A percentile compares a stretch with the other conserved stretches of the same genome.
phyloP scores from a whole-genome alignment of 208 protist species.

The Cochliopodium minus region DNA sequence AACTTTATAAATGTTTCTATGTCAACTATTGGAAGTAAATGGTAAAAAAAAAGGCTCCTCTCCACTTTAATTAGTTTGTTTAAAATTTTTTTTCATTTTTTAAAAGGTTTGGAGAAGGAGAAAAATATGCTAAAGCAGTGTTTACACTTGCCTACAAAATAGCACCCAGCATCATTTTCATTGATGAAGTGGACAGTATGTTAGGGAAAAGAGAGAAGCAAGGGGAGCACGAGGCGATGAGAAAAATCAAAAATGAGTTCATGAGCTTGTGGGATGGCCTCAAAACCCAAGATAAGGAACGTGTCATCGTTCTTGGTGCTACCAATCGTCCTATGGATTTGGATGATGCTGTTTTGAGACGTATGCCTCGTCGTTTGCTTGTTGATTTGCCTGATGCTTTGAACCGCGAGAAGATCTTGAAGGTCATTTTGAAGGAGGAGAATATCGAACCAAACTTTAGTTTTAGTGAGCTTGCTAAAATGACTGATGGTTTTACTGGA shows the following conservation, averaged over 20 bases:
- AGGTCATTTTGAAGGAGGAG: too few species aligned
- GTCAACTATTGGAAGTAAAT: constrained; percentile 11
- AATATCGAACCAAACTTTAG: too few species aligned
- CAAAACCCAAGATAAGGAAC: constrained; percentile 17
- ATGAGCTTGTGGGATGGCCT: constrained; percentile 69
- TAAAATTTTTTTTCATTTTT: constrained; percentile 9
- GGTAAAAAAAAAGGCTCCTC: too few species aligned
- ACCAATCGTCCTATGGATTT: constrained; percentile 77
- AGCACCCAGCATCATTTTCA: constrained; percentile 59
- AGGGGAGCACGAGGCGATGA: constrained; percentile 60
- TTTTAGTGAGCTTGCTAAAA: too few species aligned
- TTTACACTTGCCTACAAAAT: constrained; percentile 52
- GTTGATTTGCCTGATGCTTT: constrained; percentile 58
- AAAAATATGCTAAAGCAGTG: constrained; percentile 53
- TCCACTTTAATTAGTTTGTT: background rate
- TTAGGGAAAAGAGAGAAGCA: constrained; percentile 4
- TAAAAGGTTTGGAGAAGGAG: constrained; percentile 65
- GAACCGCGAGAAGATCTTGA: too few species aligned
- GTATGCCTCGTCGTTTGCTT: constrained; percentile 66
- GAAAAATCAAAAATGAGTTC: constrained; percentile 75
- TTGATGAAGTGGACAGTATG: constrained; percentile 51
- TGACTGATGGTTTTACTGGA: constrained; percentile 51
- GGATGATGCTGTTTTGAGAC: constrained; percentile 66
- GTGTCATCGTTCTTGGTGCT: constrained; percentile 66
- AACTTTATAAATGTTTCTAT: constrained; percentile 29